These are phyloP conservation scores for Xylaria sp. DNA, from an alignment of 2,329 filamentous ascomycete genomes.

Conservation along the genomic window DNA sequence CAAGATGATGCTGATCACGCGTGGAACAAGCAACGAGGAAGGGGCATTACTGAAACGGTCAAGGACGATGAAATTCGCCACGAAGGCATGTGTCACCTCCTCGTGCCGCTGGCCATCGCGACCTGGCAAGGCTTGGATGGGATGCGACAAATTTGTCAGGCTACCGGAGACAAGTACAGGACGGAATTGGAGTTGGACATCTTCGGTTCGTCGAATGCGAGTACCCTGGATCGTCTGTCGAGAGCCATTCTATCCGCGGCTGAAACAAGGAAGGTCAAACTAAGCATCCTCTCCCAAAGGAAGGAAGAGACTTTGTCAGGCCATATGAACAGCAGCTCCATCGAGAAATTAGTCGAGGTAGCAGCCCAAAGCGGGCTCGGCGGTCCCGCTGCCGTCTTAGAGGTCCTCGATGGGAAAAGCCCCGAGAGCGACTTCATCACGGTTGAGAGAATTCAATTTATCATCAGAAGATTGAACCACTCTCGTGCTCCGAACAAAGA, in stretches of 20 bases:
- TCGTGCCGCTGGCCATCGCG: not conserved
- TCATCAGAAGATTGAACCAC: not conserved
- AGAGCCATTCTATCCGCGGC: conserved; percentile 3
- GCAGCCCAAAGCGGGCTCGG: conserved; percentile 4
- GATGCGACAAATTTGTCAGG: conserved; percentile 5
- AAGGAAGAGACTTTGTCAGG: not conserved
- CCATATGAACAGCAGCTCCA: conserved; percentile 1
- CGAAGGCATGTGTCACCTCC: conserved; percentile 1
- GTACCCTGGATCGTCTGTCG: not conserved
- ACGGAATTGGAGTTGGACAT: conserved; percentile 8
- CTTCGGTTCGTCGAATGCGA: conserved; percentile 3
- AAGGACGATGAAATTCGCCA: not conserved
- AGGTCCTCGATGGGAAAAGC: not conserved
- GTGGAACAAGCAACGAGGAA: not conserved
- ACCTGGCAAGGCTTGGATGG: conserved; percentile 9
- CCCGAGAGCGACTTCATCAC: not conserved
- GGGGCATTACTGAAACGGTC: not conserved
- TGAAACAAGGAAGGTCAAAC: not conserved
- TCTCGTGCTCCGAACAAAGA: not conserved
- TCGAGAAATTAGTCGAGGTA: conserved; percentile 1
- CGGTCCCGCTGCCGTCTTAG: not conserved
- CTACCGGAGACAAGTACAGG: not conserved
- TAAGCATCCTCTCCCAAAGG: conserved; percentile 1
- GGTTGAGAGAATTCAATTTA: not conserved
- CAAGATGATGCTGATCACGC: conserved; percentile 1